Conservation (phyloP, 2,329 filamentous ascomycete species). For the Sarocladiaceae sp. region DNA sequence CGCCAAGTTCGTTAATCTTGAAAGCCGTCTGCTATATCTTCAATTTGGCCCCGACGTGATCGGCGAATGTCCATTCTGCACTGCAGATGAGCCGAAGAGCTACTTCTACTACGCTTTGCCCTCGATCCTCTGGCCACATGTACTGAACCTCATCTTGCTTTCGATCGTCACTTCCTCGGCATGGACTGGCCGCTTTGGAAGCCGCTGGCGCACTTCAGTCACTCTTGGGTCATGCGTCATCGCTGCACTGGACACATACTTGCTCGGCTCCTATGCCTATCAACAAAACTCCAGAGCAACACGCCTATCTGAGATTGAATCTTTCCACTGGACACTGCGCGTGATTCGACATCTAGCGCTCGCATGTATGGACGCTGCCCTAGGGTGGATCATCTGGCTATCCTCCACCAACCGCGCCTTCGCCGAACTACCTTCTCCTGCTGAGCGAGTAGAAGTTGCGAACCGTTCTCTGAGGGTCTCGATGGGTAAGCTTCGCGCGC, state of each 20-base stretch:
- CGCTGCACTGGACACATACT: slow-evolving; percentile 59
- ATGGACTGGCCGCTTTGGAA: slow-evolving; percentile 56
- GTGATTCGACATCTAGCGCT: slow-evolving; percentile 58
- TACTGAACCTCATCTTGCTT: slow-evolving; percentile 67
- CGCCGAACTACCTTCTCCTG: slow-evolving; percentile 50
- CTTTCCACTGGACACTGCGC: slow-evolving; percentile 65
- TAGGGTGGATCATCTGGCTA: slow-evolving; percentile 66
- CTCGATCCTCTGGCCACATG: slow-evolving; percentile 66
- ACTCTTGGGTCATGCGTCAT: slow-evolving; percentile 55
- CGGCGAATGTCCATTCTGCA: slow-evolving; percentile 76
- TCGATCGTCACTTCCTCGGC: slow-evolving; percentile 66
- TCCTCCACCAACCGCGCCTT: slow-evolving; percentile 77
- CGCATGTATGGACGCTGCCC: slow-evolving; percentile 53
- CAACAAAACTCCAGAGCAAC: slow-evolving; percentile 56
- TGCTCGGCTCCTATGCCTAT: slow-evolving; percentile 59
- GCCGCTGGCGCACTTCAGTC: slow-evolving; percentile 65
- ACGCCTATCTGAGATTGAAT: slow-evolving; percentile 57
- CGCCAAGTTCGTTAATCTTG: slow-evolving; percentile 60
- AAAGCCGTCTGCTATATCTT: slow-evolving; percentile 74
- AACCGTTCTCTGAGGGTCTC: slow-evolving; percentile 51
- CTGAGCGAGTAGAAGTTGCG: slow-evolving; percentile 59
- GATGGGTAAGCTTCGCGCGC: slow-evolving; percentile 62
- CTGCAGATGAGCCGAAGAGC: slow-evolving; percentile 56
- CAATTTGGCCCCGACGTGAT: slow-evolving; percentile 73
- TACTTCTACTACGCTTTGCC: slow-evolving; percentile 82